A percentile compares a stretch with the other conserved stretches of the same genome.
Evolutionary conservation across 2,329 filamentous ascomycete species (phyloP).

Genomic region (Aureobasidium sp.): DNA sequence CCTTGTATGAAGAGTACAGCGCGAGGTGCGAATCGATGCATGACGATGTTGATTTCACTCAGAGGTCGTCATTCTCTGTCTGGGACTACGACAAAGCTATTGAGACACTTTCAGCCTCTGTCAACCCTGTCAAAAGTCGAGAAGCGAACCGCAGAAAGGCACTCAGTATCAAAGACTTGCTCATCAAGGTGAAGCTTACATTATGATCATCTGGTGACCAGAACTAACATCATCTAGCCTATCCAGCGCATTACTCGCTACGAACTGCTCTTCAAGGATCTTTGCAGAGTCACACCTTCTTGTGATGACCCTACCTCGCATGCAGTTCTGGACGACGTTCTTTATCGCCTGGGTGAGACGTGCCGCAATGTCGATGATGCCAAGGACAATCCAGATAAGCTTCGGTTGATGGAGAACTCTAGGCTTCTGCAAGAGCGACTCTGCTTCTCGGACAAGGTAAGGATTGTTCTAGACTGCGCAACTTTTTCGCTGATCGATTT

Average conservation of each 20-base stretch:
- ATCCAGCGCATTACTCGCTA: slow-evolving; percentile 91
- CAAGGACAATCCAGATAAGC: slow-evolving; percentile 65
- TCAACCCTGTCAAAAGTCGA: slow-evolving; percentile 60
- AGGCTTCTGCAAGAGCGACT: slow-evolving; percentile 79
- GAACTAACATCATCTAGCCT: slow-evolving; percentile 47
- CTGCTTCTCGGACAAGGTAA: slow-evolving; percentile 61
- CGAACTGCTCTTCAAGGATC: slow-evolving; percentile 73
- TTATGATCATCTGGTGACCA: background rate
- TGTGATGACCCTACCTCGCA: slow-evolving; percentile 78
- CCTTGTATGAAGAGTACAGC: slow-evolving; percentile 84
- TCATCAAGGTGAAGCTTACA: slow-evolving; percentile 63
- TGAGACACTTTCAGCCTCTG: slow-evolving; percentile 68
- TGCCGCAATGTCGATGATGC: slow-evolving; percentile 75
- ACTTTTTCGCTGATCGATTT: background rate
- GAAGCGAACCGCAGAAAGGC: slow-evolving; percentile 61
- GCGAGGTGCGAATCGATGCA: slow-evolving; percentile 82
- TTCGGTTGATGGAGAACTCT: slow-evolving; percentile 66
- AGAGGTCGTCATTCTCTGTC: slow-evolving; percentile 63
- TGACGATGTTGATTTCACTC: slow-evolving; percentile 62
- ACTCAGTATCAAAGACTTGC: slow-evolving; percentile 71
- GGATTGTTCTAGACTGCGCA: slow-evolving; percentile 20
- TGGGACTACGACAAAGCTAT: slow-evolving; percentile 74
- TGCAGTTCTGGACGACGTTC: slow-evolving; percentile 64
- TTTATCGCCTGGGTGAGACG: slow-evolving; percentile 63
- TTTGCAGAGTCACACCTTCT: slow-evolving; percentile 74